phyloP scores from a whole-genome alignment of 208 protist genomes.

The Trichomonas gallinae region DNA sequence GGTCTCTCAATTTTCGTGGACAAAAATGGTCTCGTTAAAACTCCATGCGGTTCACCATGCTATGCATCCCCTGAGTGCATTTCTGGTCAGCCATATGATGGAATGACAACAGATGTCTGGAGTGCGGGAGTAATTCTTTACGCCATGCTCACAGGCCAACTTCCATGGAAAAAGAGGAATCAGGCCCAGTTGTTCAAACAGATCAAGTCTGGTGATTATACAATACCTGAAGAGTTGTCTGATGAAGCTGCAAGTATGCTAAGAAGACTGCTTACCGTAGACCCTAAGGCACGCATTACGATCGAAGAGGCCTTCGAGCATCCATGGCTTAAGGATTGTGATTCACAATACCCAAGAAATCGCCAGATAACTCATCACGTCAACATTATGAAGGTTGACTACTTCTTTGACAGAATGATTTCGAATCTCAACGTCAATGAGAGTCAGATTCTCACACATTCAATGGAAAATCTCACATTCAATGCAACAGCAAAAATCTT shows the following conservation, averaged over 20 bases:
- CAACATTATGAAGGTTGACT: background rate
- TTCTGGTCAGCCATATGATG: background rate
- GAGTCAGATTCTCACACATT: background rate
- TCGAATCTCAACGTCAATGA: background rate
- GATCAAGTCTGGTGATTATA: background rate
- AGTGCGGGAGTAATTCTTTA: background rate
- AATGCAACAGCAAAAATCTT: background rate
- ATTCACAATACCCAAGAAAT: background rate
- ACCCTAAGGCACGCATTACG: background rate
- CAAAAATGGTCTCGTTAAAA: background rate
- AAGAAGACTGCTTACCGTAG: background rate
- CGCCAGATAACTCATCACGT: background rate
- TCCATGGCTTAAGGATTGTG: background rate
- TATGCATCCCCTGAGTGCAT: slow-evolving; percentile 4
- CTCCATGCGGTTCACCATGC: background rate
- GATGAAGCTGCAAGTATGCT: background rate
- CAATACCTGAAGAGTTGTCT: background rate
- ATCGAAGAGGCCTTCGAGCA: background rate
- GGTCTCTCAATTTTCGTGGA: slow-evolving; percentile 5
- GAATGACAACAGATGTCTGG: background rate
- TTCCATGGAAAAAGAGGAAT: slow-evolving; percentile 11
- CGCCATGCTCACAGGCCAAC: background rate
- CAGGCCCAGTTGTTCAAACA: background rate
- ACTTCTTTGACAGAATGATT: background rate
- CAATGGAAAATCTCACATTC: background rate